Evolutionary conservation across 495 filamentous ascomycete species (phyloP).

Genomic region (Massariosphaeria phaeospora): DNA sequence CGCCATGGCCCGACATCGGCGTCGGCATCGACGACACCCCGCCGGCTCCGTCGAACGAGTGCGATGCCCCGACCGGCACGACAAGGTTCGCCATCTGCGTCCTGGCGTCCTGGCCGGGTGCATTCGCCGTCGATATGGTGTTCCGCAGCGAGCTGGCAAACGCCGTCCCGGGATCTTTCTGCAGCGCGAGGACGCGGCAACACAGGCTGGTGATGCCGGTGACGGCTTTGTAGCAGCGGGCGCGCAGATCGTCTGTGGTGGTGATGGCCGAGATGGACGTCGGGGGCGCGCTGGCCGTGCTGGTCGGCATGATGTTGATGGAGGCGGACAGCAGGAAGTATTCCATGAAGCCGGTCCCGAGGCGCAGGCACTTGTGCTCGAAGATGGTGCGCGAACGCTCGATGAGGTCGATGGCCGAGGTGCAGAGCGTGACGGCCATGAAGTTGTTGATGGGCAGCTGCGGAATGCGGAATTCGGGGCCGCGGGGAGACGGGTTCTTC

Average conservation of each 20-base stretch:
- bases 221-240: conserved; percentile 12
- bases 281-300: background rate
- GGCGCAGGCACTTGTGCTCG: conserved; percentile 26
- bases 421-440: conserved; percentile 8
- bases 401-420: conserved; percentile 10
- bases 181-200: conserved; percentile 26
- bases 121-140: conserved; percentile 12
- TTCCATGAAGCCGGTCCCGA: conserved; percentile 33
- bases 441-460: conserved; percentile 17
- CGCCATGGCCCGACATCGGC: background rate
- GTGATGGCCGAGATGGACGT: background rate
- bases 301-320: conserved; percentile 13
- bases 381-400: conserved; percentile 17
- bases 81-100: background rate
- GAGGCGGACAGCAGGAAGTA: conserved; percentile 27
- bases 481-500: background rate
- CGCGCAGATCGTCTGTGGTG: conserved; percentile 11
- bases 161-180: conserved; percentile 14
- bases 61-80: background rate
- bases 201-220: conserved; percentile 18
- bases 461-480: background rate
- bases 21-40: background rate
- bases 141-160: conserved; percentile 7
- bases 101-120: background rate
- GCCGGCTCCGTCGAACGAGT: background rate